Base-by-base conservation (phyloP, 139 green algal genomes). In the Spirogloea muscicola region DNA sequence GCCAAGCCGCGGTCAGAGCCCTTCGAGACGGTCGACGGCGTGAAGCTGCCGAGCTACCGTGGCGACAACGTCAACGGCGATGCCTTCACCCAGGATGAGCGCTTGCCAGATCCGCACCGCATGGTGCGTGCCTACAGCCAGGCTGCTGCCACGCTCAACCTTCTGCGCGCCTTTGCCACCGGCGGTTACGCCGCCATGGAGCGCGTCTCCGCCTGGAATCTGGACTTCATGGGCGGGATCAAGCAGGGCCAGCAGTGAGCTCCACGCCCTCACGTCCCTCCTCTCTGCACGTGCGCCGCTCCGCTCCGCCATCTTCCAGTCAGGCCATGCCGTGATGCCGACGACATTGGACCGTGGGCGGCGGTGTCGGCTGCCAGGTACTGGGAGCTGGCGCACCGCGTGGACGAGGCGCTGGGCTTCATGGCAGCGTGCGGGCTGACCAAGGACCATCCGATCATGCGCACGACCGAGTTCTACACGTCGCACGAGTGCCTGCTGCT, bases 31-130 rank as follows among this genome's bases (percentile, higher is more conserved):
- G 86, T 89, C 46, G 86, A 88, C 49, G 90, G 79, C 38, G 76
- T 90, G 16, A 72, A 80, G 43, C 84, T 97, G 41, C 93, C 93
- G n/a, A 90, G 81, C 25, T 97, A 97, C 87, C 84, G 91, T 43
- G 95, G 95, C 1, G 95, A 99, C 88, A 99, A 97, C 87, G 96
- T 99, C 86, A 99, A 99, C 79, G 90, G 86, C 3, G 57, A 62
- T 48, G 81, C 96, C 65, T 96, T 96, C 82, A 95, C 87, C 0
- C 6, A 75, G 1, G 88, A 94, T 55, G 89, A 94, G 1, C 89
- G 95, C 71, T 38, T 96, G 0, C 94, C 92, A 34, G 85, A 97
- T 84, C 95, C 95, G 2, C 70, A 63, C 49, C 85, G 93, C 43
- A 85, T 94, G 18, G 77, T 93, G 36, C 39, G 51, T 40, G 93